Conservation (phyloP, 2,329 filamentous ascomycete species). For the Passalora sequoiae region DNA sequence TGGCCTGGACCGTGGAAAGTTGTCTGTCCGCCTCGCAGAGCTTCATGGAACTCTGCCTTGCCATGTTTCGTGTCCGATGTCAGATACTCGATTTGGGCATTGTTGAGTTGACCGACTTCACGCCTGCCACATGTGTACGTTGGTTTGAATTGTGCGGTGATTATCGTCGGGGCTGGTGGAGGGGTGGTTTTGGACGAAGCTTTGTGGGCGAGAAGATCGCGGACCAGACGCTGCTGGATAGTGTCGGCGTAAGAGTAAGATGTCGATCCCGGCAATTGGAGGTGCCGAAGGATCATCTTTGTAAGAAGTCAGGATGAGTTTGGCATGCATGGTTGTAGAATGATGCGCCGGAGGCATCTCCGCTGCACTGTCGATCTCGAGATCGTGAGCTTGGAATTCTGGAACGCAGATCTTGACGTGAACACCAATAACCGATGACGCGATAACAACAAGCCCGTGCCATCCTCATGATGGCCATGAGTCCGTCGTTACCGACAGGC, state of each 20-base stretch:
- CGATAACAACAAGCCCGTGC: neutral
- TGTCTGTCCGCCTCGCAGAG: slow-evolving; percentile 79
- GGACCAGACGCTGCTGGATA: slow-evolving; percentile 55
- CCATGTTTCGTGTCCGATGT: slow-evolving; percentile 32
- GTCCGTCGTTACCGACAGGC: neutral
- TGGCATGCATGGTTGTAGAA: too few species aligned
- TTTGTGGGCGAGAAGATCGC: slow-evolving; percentile 58
- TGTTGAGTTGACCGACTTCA: slow-evolving; percentile 53
- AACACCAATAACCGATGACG: neutral
- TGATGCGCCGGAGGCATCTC: neutral
- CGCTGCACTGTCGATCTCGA: neutral
- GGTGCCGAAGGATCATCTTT: slow-evolving; percentile 54
- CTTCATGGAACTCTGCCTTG: slow-evolving; percentile 60
- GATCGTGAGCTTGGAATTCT: neutral
- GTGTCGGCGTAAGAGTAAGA: slow-evolving; percentile 51
- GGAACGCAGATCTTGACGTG: neutral
- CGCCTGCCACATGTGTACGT: slow-evolving; percentile 89
- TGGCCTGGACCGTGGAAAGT: slow-evolving; percentile 96
- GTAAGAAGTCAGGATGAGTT: too few species aligned
- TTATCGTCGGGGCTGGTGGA: slow-evolving; percentile 56
- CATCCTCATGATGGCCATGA: neutral
- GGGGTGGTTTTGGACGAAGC: slow-evolving; percentile 35
- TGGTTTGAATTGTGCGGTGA: slow-evolving; percentile 76
- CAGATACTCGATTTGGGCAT: slow-evolving; percentile 41
- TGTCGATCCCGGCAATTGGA: slow-evolving; percentile 52